These are phyloP conservation scores for Hyparrhenia diplandra DNA, from an alignment of 176 grass and related monocot genomes.

Conservation along the genomic window DNA sequence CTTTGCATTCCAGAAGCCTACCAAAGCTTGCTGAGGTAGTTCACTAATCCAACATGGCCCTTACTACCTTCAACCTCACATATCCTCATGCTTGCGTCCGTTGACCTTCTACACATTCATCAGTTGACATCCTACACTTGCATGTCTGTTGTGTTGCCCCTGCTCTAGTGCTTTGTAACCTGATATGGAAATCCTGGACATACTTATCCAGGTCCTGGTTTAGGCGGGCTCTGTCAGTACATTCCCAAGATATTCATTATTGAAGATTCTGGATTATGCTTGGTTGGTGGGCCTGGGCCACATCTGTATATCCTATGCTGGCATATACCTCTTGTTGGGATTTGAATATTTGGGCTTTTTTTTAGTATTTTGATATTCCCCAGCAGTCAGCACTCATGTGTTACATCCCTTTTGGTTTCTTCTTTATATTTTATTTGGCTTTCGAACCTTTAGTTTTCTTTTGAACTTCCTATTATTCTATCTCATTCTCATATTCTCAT, in stretches of 20 bases:
- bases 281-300: background rate
- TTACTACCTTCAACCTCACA: too few species aligned
- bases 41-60: too few species aligned
- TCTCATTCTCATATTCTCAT: conserved; percentile 25
- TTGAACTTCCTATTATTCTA: background rate
- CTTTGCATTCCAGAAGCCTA: too few species aligned
- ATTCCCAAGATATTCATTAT: background rate
- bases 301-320: background rate
- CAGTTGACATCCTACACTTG: too few species aligned
- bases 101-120: too few species aligned
- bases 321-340: background rate
- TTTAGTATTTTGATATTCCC: background rate
- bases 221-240: background rate
- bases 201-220: background rate
- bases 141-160: background rate
- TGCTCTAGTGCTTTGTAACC: background rate
- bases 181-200: background rate
- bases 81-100: too few species aligned
- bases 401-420: background rate
- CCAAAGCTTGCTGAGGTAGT: too few species aligned
- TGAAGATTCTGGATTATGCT: background rate
- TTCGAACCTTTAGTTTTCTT: background rate
- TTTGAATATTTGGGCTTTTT: background rate
- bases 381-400: background rate
- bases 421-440: conserved; percentile 6